Conservation (phyloP, 352 stramenopile species). For the Globisporangium nagaii region DNA sequence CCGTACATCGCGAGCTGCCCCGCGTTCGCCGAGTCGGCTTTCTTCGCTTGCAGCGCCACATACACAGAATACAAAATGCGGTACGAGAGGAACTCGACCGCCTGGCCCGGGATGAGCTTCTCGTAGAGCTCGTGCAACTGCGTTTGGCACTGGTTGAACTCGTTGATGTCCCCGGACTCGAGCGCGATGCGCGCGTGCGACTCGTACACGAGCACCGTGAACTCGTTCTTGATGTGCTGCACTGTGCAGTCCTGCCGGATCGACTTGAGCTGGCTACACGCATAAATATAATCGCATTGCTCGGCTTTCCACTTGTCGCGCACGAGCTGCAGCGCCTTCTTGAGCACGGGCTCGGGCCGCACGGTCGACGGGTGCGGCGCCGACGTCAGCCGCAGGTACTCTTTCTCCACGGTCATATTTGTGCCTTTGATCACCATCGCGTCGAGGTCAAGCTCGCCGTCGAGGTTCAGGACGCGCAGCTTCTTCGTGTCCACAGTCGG, state of each 20-base stretch:
- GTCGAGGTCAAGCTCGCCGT: slow-evolving; percentile 80
- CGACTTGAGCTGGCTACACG: slow-evolving; percentile 98
- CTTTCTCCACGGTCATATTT: slow-evolving; percentile 94
- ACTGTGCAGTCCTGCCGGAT: slow-evolving; percentile 99
- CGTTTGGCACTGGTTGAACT: slow-evolving; percentile 95
- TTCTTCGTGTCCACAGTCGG: slow-evolving; percentile 66
- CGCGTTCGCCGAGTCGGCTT: slow-evolving; percentile 68
- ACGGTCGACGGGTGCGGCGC: slow-evolving; percentile 93
- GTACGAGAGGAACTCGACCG: slow-evolving; percentile 84
- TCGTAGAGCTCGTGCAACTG: slow-evolving; percentile 88
- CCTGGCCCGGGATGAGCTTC: slow-evolving; percentile 61
- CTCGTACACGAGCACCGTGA: slow-evolving; percentile 98
- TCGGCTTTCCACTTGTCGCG: slow-evolving; percentile 84
- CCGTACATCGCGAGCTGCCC: slow-evolving; percentile 84
- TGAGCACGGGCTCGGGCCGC: slow-evolving; percentile 90
- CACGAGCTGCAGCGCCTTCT: slow-evolving; percentile 83
- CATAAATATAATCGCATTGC: slow-evolving; percentile 91
- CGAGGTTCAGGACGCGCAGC: slow-evolving; percentile 65
- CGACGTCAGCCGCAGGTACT: slow-evolving; percentile 97
- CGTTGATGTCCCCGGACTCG: slow-evolving; percentile 93
- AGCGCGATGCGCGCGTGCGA: slow-evolving; percentile 95
- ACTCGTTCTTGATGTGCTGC: slow-evolving; percentile 95
- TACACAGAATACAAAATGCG: slow-evolving; percentile 89
- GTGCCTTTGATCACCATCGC: slow-evolving; percentile 94
- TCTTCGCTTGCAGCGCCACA: slow-evolving; percentile 84